These are phyloP conservation scores for Primulina huaijiensis DNA, from an alignment of 257 asterid species.

Conservation along the genomic window DNA sequence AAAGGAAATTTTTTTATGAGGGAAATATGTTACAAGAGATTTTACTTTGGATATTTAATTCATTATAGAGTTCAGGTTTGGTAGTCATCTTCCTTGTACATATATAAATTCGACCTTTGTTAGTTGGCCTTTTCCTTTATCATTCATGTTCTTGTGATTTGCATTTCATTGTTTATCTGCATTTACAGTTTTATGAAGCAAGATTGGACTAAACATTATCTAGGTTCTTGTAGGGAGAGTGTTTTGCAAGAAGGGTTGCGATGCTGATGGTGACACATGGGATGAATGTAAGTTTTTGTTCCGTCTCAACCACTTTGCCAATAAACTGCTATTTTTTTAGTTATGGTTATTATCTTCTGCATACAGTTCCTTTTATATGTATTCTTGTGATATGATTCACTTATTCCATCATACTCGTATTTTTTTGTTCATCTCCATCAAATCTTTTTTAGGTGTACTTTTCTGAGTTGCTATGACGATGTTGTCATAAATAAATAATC, in stretches of 20 bases:
- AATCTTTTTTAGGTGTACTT: neutral
- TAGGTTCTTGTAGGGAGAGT: conserved; percentile 71
- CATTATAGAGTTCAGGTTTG: neutral
- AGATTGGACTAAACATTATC: conserved; percentile 15
- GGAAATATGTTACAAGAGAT: neutral
- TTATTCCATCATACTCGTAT: neutral
- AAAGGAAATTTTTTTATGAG: neutral
- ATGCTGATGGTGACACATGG: conserved; percentile 81
- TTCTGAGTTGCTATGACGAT: neutral
- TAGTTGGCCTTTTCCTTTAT: neutral
- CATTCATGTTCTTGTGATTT: neutral
- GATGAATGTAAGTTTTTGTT: conserved; percentile 63
- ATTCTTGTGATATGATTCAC: neutral
- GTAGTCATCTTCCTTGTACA: neutral
- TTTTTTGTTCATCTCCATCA: too few relatives aligned
- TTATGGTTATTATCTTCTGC: neutral
- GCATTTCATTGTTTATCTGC: neutral
- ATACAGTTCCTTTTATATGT: too few relatives aligned
- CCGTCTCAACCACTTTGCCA: conserved; percentile 3
- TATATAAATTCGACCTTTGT: too few relatives aligned
- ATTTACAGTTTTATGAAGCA: neutral
- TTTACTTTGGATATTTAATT: neutral
- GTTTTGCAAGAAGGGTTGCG: conserved; percentile 86
- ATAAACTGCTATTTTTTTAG: neutral
- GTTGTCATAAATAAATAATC: neutral